Percentiles rank a stretch among this genome's conserved stretches.
Evolutionary conservation across 2,329 filamentous ascomycete species (phyloP).

Genomic region (Diaporthe vaccinii): DNA sequence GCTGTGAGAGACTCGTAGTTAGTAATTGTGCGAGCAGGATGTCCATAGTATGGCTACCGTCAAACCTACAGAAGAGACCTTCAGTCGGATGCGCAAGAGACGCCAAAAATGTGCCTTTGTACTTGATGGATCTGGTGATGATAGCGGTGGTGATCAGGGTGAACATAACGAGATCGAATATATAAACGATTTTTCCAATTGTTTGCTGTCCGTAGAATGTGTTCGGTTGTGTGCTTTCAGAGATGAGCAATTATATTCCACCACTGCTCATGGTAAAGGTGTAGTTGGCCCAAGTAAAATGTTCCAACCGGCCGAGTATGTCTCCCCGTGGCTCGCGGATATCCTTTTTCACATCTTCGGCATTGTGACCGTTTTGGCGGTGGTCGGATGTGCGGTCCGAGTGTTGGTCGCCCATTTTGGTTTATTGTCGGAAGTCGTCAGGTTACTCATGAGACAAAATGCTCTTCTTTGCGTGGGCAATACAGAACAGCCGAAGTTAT

Average conservation of each 20-base stretch:
- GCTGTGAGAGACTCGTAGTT: neutral
- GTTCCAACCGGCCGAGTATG: neutral
- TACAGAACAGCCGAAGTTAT: neutral
- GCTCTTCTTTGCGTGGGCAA: neutral
- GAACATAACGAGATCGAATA: slow-evolving; percentile 9
- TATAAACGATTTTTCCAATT: slow-evolving; percentile 3
- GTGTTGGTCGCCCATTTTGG: neutral
- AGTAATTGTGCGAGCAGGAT: neutral
- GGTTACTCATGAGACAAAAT: neutral
- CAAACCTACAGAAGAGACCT: slow-evolving; percentile 2
- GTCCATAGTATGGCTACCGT: neutral
- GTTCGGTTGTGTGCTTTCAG: neutral
- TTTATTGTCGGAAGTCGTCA: neutral
- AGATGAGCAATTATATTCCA: neutral
- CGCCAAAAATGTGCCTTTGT: slow-evolving; percentile 20
- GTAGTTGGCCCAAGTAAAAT: slow-evolving; percentile 14
- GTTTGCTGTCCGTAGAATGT: slow-evolving; percentile 21
- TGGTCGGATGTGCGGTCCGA: slow-evolving; percentile 2
- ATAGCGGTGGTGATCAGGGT: neutral
- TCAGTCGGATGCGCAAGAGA: neutral
- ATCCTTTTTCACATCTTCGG: neutral
- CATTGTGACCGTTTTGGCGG: neutral
- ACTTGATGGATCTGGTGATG: slow-evolving; percentile 4
- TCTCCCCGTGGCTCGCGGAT: neutral
- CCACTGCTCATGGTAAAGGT: slow-evolving; percentile 11